Evolutionary conservation across 805 yeast genomes (phyloP), one percentile per base, ranked within the genome.

Genomic region (Tetrapisispora iriomotensis): DNA sequence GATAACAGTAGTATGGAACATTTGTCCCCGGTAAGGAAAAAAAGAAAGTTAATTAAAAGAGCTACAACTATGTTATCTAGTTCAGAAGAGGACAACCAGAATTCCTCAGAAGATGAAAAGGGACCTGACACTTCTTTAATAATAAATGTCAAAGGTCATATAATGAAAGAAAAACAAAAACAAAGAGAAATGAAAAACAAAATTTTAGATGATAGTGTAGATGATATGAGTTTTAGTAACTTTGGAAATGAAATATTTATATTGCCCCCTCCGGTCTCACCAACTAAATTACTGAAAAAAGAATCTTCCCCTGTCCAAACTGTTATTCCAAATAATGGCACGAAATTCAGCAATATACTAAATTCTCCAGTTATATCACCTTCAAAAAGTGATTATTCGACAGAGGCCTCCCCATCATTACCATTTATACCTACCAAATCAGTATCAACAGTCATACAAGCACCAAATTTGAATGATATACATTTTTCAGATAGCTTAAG

Each of bases 161-260:
- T 46, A 10, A 38, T 43, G 18, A 53, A 46, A 36, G 45, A 39
- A 12, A 46, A 41, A 43, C 43, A 38, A n/a, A 45, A 41, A 44
- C 43, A 39, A 15, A 26, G 40, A 3, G 43, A 47, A n/a, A 46
- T 55, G 39, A 46, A 46, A 14, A 58, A 58, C 44, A 49, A 47
- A 23, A 45, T 58, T 9, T 34, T 58, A 17, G 63, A 58, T 36
- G 60, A 58, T 30, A 56, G 58, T 34, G 46, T 47, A 17, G 63
- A 55, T 41, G 61, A 54, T 4, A 47, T 57, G 27, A 55, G 60
- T 33, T 58, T 57, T 29, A 52, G 54, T 38, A 48, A 50, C 9
- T 51, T 53, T 17, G 61, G 61, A 1, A 50, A 52, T 32, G 54
- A 53, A 23, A 43, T 52, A 2, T 58, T 58, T 40, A 49, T 52